Percentiles rank a stretch among this genome's conserved stretches.
phyloP scores from a whole-genome alignment of 441 rosid genomes.

The Raphanus hybrid region DNA sequence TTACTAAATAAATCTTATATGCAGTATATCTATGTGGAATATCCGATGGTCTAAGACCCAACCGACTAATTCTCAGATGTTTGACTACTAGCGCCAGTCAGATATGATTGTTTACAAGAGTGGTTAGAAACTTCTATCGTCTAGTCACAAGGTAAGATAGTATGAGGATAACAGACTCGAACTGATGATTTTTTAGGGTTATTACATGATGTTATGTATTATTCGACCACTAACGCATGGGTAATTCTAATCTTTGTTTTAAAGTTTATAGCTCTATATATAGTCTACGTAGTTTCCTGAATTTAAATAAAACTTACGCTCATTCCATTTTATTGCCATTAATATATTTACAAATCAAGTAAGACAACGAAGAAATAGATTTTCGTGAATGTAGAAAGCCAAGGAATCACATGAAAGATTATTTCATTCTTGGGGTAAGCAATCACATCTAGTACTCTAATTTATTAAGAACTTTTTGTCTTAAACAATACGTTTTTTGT shows the following conservation, averaged over 20 bases:
- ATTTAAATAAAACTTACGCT: background rate
- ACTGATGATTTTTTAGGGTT: too few relatives aligned
- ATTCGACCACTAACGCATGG: too few relatives aligned
- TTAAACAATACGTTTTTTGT: slow-evolving; percentile 4
- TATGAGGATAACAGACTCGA: too few relatives aligned
- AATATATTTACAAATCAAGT: slow-evolving; percentile 26
- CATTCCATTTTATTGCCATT: slow-evolving; percentile 12
- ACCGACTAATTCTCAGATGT: too few relatives aligned
- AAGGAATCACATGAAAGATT: slow-evolving; percentile 46
- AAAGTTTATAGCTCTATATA: background rate
- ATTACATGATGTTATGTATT: too few relatives aligned
- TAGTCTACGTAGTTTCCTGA: background rate
- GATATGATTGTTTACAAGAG: too few relatives aligned
- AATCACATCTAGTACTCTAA: slow-evolving; percentile 27
- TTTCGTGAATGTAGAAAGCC: slow-evolving; percentile 41
- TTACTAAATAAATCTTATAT: background rate
- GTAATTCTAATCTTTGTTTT: background rate
- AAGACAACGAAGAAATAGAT: slow-evolving; percentile 38
- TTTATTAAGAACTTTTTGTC: slow-evolving; percentile 16
- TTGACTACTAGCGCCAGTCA: too few relatives aligned
- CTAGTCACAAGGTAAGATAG: too few relatives aligned
- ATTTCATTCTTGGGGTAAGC: slow-evolving; percentile 21
- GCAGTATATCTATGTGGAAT: background rate
- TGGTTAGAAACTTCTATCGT: too few relatives aligned
- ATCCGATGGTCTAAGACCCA: too few relatives aligned